Evolutionary conservation across 768 basidiomycete genomes (phyloP).

Genomic region (Crucibulum laeve): DNA sequence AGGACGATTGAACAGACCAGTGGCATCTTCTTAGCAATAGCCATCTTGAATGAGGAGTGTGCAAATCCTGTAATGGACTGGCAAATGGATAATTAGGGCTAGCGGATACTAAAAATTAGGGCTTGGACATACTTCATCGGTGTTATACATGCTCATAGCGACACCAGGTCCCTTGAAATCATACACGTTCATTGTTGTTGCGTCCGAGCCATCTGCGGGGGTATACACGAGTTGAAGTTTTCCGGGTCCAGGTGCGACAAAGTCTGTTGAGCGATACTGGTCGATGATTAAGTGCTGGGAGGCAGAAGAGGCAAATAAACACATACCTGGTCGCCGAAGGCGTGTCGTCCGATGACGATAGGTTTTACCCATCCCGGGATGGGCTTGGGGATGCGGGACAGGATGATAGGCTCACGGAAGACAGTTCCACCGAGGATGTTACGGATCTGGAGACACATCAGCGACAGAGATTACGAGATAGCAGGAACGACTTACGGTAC

Average conservation of each 20-base stretch:
- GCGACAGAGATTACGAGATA: slow-evolving; percentile 2
- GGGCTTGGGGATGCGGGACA: slow-evolving; percentile 85
- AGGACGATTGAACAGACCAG: slow-evolving; percentile 36
- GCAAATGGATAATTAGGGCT: background rate
- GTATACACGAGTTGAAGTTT: slow-evolving; percentile 92
- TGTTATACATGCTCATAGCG: slow-evolving; percentile 98
- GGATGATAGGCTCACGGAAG: slow-evolving; percentile 97
- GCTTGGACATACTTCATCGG: slow-evolving; percentile 64
- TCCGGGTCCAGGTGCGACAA: slow-evolving; percentile 86
- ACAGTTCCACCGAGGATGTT: slow-evolving; percentile 98
- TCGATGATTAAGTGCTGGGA: background rate
- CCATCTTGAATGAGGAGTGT: slow-evolving; percentile 98
- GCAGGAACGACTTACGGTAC: slow-evolving; percentile 55
- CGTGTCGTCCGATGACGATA: slow-evolving; percentile 94
- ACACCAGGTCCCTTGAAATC: slow-evolving; percentile 93
- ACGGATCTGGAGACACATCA: slow-evolving; percentile 56
- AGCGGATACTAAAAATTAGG: background rate
- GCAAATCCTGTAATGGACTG: slow-evolving; percentile 94
- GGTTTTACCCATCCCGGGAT: slow-evolving; percentile 97
- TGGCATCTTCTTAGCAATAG: slow-evolving; percentile 70
- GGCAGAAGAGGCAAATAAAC: background rate
- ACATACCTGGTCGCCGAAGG: slow-evolving; percentile 89
- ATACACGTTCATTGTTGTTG: slow-evolving; percentile 76
- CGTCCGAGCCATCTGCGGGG: slow-evolving; percentile 69
- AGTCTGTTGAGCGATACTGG: slow-evolving; percentile 94